phyloP scores from a whole-genome alignment of 352 stramenopile genomes.

The Globisporangium apiculatum region DNA sequence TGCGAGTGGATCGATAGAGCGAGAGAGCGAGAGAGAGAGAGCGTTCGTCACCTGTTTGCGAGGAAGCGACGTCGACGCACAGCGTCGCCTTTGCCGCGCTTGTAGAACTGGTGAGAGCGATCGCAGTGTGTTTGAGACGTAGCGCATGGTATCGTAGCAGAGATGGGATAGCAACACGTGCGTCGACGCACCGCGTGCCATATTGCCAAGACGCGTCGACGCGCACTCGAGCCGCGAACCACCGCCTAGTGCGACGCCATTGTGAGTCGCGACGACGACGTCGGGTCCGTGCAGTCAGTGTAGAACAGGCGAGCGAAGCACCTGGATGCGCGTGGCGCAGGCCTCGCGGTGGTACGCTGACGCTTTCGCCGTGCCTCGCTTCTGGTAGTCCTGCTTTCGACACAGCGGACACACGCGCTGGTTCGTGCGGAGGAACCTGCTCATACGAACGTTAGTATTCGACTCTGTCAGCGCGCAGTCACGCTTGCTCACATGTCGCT shows the following conservation, averaged over 20 bases:
- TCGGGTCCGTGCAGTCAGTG: too few relatives aligned
- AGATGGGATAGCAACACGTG: neutral
- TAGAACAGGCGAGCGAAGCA: constrained; percentile 5
- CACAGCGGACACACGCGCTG: constrained; percentile 79
- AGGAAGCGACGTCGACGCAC: constrained; percentile 49
- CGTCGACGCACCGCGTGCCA: constrained; percentile 23
- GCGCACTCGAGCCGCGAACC: constrained; percentile 27
- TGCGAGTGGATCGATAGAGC: neutral
- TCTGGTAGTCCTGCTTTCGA: constrained; percentile 81
- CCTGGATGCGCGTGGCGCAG: constrained; percentile 56
- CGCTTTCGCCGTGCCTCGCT: constrained; percentile 44
- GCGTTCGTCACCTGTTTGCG: constrained; percentile 35
- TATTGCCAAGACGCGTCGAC: constrained; percentile 14
- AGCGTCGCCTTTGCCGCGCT: constrained; percentile 45
- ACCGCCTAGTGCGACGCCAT: constrained; percentile 14
- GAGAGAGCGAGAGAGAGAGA: neutral
- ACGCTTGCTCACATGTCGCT: neutral
- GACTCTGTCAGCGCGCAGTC: neutral
- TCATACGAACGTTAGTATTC: too few relatives aligned
- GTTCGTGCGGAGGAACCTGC: constrained; percentile 65
- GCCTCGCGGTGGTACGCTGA: constrained; percentile 38
- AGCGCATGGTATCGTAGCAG: too few relatives aligned
- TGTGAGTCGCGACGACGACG: neutral
- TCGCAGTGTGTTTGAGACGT: too few relatives aligned
- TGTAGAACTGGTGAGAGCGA: constrained; percentile 46